These are phyloP conservation scores for Santalum album DNA, from an alignment of 164 flowering plant species.

Conservation along the genomic window DNA sequence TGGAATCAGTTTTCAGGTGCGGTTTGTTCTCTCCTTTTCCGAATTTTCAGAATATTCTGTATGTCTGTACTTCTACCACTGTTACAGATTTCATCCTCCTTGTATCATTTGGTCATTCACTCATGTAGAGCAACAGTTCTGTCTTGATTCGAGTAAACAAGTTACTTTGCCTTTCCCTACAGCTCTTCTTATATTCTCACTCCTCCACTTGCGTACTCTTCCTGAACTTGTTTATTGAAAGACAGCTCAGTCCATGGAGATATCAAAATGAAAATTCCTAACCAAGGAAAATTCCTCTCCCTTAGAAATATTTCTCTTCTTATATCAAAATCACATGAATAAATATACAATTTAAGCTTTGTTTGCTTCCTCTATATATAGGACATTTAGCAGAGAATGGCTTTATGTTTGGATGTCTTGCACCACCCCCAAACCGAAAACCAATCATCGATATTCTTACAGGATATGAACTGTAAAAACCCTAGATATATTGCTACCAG, in stretches of 20 bases:
- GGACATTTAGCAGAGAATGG: too few relatives aligned
- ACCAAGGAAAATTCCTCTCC: neutral
- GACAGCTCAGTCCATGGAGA: neutral
- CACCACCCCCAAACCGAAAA: too few relatives aligned
- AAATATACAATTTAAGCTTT: neutral
- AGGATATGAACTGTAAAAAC: neutral
- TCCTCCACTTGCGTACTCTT: neutral
- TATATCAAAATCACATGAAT: neutral
- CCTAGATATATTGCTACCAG: neutral
- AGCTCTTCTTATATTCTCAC: neutral
- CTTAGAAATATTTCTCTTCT: neutral
- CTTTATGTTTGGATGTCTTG: too few relatives aligned
- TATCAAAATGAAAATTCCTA: neutral
- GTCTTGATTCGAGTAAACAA: neutral
- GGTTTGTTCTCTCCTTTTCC: too few relatives aligned
- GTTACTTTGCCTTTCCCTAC: neutral
- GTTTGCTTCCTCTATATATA: neutral
- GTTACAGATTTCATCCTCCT: neutral
- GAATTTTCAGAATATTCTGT: too few relatives aligned
- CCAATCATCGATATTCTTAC: neutral
- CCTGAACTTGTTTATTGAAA: neutral
- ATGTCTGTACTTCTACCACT: neutral
- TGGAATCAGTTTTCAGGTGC: too few relatives aligned
- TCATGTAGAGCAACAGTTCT: slow-evolving; percentile 1
- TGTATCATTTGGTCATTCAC: neutral